Evolutionary conservation across 2,329 filamentous ascomycete genomes (phyloP), one percentile per base, ranked within the genome.

Genomic region (Pestalotiopsis sp.): DNA sequence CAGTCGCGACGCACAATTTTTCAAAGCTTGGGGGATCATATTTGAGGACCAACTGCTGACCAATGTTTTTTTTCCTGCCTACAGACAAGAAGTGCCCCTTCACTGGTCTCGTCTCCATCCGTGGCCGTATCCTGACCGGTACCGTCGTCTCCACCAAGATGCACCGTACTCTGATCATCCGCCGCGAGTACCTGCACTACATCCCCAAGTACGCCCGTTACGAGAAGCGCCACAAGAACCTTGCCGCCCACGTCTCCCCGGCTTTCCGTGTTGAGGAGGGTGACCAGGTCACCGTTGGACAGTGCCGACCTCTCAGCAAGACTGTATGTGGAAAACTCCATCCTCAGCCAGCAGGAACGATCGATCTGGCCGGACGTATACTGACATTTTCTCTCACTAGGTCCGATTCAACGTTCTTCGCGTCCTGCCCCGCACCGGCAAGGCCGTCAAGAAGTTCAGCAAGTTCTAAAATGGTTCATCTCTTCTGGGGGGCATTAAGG

Each of bases 81-180:
- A 80, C 82, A 97, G 96, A 99, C 92, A 99, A 99, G 94, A 99
- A 99, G 91, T 99, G 96, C 93, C 96, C 96, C 78, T 99, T 99
- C 92, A 97, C 94, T 79, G 97, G 97, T 84, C 90, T 95, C 85
- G 95, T 99, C 85, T 98, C 96, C 77, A 99, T 99, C 90, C 96
- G 96, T 89, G 96, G 96, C 86, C 95, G 96, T 95, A 99, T 99
- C 91, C 90, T 99, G 78, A 98, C 95, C 84, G 96, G 96, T 82
- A 98, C 94, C 83, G 96, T 99, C 82, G 93, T 98, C 83, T 98
- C 95, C 80, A 99, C 96, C 87, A 99, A 99, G 93, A 99, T 99
- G 96, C 96, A 99, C 93, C 93, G 96, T 87, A 99, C 96, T 81
- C 88, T 98, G 84, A 92, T 99, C 88, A 97, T 99, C 90, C 96